Percentiles rank a stretch among this genome's conserved stretches.
These are phyloP conservation scores for Silene conica DNA, from an alignment of 148 eudicot genomes.

Conservation along the genomic window DNA sequence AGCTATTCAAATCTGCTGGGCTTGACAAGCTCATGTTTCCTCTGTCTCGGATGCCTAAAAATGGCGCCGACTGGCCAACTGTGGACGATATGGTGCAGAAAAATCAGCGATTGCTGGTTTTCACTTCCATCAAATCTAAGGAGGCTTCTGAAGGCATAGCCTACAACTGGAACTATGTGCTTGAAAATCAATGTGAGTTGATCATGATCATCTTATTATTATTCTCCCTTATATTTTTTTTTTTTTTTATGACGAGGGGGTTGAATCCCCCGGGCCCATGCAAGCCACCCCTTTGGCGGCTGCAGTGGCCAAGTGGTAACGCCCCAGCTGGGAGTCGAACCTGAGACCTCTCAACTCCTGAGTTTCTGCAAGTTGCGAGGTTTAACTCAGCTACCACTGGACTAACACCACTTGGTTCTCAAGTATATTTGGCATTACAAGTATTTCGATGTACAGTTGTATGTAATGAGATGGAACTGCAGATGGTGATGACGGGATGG, in stretches of 20 bases:
- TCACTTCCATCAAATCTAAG: slow-evolving; percentile 63
- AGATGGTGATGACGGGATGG: slow-evolving; percentile 83
- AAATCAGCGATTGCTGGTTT: slow-evolving; percentile 78
- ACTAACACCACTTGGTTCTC: too few relatives aligned
- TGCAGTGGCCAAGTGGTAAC: too few relatives aligned
- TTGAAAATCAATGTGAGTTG: slow-evolving; percentile 80
- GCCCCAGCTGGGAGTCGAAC: too few relatives aligned
- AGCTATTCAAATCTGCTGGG: slow-evolving; percentile 68
- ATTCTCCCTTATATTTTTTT: too few relatives aligned
- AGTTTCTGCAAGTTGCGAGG: too few relatives aligned
- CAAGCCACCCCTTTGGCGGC: too few relatives aligned
- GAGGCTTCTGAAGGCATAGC: slow-evolving; percentile 85
- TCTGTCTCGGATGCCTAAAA: slow-evolving; percentile 71
- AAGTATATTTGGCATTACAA: neutral
- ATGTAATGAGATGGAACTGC: slow-evolving; percentile 26
- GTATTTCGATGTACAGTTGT: neutral
- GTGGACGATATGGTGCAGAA: slow-evolving; percentile 74
- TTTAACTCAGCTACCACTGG: too few relatives aligned
- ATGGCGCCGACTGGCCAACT: slow-evolving; percentile 78
- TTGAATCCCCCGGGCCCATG: too few relatives aligned
- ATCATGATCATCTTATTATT: neutral
- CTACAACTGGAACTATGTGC: slow-evolving; percentile 74
- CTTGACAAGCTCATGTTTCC: slow-evolving; percentile 67
- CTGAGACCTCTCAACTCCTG: too few relatives aligned
- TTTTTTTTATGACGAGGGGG: too few relatives aligned